These are phyloP conservation scores for Pseudevernia furfuracea DNA, from an alignment of 495 filamentous ascomycete species.

Conservation along the genomic window DNA sequence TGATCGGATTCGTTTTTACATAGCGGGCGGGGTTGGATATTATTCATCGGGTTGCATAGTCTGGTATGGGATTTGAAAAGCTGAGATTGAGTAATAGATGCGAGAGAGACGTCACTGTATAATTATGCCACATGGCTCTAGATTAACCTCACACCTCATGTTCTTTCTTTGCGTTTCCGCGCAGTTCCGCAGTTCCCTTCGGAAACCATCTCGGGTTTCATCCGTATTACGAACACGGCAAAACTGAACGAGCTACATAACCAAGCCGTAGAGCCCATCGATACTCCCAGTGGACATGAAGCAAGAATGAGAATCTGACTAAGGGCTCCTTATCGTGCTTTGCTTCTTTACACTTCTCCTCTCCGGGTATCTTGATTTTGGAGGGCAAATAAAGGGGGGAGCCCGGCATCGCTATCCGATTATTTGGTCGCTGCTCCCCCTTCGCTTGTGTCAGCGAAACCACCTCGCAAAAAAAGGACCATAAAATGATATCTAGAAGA, in stretches of 20 bases:
- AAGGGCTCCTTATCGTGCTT: not conserved
- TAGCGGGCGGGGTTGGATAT: not conserved
- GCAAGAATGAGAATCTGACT: not conserved
- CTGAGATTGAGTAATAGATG: not conserved
- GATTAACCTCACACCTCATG: too few relatives aligned
- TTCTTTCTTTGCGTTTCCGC: not conserved
- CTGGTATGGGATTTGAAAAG: not conserved
- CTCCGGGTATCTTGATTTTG: not conserved
- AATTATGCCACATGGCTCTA: not conserved
- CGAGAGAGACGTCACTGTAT: not conserved
- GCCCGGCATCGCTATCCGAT: not conserved
- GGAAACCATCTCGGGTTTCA: not conserved
- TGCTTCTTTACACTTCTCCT: not conserved
- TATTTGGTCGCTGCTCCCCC: not conserved
- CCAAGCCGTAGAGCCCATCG: not conserved
- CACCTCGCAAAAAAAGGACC: too few relatives aligned
- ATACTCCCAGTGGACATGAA: not conserved
- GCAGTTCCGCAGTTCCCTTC: not conserved
- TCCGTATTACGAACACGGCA: not conserved
- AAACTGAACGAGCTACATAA: not conserved
- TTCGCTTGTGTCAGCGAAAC: not conserved
- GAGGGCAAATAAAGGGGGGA: not conserved
- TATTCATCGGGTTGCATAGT: not conserved
- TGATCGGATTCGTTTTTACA: not conserved
- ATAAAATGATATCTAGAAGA: too few relatives aligned